Conservation (phyloP, 805 yeast genomes). For the Phaffomyces thermotolerans region DNA sequence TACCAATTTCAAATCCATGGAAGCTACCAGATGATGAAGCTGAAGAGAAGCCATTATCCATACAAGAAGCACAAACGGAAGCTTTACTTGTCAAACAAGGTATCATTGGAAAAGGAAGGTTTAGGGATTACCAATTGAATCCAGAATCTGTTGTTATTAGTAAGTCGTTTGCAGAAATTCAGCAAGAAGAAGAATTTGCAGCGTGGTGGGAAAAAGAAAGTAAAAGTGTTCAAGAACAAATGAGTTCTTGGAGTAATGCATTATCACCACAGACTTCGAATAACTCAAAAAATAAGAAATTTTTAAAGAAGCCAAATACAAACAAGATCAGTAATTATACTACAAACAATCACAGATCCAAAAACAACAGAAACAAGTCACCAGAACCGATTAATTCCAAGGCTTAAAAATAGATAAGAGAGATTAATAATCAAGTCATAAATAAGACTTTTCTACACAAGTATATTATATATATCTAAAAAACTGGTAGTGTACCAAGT, state of each 20-base stretch:
- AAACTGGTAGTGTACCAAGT: neutral
- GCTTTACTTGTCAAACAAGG: slow-evolving; percentile 20
- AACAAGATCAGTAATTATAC: too few species aligned
- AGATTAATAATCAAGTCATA: too few species aligned
- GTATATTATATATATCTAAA: too few species aligned
- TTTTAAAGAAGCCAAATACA: neutral
- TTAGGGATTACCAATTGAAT: slow-evolving; percentile 5
- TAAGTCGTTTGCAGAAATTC: slow-evolving; percentile 58
- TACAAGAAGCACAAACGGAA: slow-evolving; percentile 16
- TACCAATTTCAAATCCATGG: slow-evolving; percentile 13
- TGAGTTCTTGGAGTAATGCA: slow-evolving; percentile 11
- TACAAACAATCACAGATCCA: neutral
- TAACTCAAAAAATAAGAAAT: neutral
- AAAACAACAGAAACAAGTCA: too few species aligned
- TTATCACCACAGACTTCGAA: too few species aligned
- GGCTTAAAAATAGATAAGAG: neutral
- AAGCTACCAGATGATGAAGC: slow-evolving; percentile 10
- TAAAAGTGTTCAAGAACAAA: slow-evolving; percentile 46
- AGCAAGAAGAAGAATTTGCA: slow-evolving; percentile 78
- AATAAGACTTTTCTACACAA: too few species aligned
- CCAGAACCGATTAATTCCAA: neutral
- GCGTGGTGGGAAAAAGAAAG: slow-evolving; percentile 85
- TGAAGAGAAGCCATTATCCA: slow-evolving; percentile 10
- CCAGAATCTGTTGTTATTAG: slow-evolving; percentile 7
- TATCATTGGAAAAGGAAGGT: slow-evolving; percentile 21